These are phyloP conservation scores for Citrus australasica DNA, from an alignment of 345 rosid genomes.

Conservation along the genomic window DNA sequence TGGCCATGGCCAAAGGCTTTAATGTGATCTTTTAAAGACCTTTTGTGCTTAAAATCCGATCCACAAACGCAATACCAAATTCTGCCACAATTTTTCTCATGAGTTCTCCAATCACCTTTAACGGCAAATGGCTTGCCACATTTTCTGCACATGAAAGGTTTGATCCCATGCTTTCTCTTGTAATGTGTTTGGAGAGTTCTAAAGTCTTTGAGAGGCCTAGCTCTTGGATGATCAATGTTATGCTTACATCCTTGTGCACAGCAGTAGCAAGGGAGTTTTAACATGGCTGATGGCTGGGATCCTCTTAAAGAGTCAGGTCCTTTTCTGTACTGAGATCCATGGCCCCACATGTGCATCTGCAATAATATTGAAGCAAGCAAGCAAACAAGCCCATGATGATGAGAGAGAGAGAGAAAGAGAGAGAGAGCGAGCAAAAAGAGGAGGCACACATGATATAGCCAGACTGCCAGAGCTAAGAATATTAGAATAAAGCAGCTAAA, in stretches of 20 bases:
- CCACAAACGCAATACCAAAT: conserved; percentile 79
- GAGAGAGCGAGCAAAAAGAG: background rate
- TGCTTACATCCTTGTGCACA: conserved; percentile 66
- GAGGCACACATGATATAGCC: background rate
- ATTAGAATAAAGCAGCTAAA: background rate
- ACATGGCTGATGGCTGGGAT: conserved; percentile 72
- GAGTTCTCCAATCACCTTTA: conserved; percentile 83
- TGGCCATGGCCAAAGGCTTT: conserved; percentile 77
- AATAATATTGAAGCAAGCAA: background rate
- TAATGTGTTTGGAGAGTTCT: conserved; percentile 86
- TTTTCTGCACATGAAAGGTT: conserved; percentile 69
- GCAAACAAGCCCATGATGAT: background rate
- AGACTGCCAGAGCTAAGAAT: background rate
- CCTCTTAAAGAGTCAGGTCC: conserved; percentile 79
- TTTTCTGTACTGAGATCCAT: conserved; percentile 86
- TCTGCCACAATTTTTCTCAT: conserved; percentile 85
- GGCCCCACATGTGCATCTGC: conserved; percentile 97
- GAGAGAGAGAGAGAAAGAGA: background rate
- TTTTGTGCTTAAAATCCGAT: conserved; percentile 77
- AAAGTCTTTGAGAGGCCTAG: conserved; percentile 76
- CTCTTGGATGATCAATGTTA: conserved; percentile 75
- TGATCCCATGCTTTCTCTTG: conserved; percentile 75
- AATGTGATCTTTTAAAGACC: conserved; percentile 73
- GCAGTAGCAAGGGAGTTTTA: conserved; percentile 74
- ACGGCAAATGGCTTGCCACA: conserved; percentile 78